Conservation (phyloP, 306 rosid genomes). For the Hippophae rhamnoides region DNA sequence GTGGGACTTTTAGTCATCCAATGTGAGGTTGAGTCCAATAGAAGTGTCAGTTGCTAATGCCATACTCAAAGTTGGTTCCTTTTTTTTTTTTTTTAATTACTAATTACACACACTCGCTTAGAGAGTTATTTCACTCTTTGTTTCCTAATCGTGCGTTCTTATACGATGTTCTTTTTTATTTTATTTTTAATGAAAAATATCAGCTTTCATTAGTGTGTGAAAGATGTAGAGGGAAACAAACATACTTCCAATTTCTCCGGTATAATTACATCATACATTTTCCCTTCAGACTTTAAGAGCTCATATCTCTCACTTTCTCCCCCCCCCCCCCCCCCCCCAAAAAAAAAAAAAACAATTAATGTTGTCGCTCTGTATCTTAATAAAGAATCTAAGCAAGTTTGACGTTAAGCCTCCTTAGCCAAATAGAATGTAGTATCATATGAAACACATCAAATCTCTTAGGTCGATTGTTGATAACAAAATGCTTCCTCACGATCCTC, state of each 20-base stretch:
- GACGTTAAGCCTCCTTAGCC: conserved; percentile 64
- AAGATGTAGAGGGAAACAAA: too few species aligned
- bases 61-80: conserved; percentile 35
- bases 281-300: too few species aligned
- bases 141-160: neutral
- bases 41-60: conserved; percentile 63
- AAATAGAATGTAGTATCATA: conserved; percentile 66
- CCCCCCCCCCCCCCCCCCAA: too few species aligned
- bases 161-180: too few species aligned
- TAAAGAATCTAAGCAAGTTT: conserved; percentile 20
- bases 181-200: too few species aligned
- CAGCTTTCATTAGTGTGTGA: too few species aligned
- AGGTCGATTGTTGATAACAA: conserved; percentile 52
- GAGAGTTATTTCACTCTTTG: conserved; percentile 16
- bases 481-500: conserved; percentile 55
- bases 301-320: too few species aligned
- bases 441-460: conserved; percentile 64
- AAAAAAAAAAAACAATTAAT: too few species aligned
- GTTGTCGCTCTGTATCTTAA: neutral
- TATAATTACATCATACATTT: too few species aligned
- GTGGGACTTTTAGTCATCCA: conserved; percentile 14
- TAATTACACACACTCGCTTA: conserved; percentile 28
- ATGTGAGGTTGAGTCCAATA: conserved; percentile 34
- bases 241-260: too few species aligned
- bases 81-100: conserved; percentile 20